These are phyloP conservation scores for Brassica rapa DNA, from an alignment of 345 rosid species.

Conservation along the genomic window DNA sequence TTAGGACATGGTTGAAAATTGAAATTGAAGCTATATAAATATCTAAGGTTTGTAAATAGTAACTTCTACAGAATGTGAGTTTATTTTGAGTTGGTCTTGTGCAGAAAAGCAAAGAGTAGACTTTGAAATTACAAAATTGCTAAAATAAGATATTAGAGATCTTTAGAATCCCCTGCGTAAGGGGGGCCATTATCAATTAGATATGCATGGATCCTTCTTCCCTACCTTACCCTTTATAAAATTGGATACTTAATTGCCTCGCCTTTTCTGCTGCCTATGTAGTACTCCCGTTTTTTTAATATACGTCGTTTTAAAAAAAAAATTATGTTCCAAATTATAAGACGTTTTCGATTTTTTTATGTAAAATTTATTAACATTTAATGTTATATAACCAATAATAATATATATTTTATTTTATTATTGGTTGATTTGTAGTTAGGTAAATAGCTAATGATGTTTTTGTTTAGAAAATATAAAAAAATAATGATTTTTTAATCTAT, in stretches of 20 bases:
- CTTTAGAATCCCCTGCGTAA: slow-evolving; percentile 3
- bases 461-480: too few species aligned
- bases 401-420: too few species aligned
- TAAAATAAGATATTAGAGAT: not conserved
- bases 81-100: not conserved
- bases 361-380: too few species aligned
- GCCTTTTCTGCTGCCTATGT: not conserved
- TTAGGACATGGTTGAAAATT: not conserved
- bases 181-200: slow-evolving; percentile 1
- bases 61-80: not conserved
- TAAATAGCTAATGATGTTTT: too few species aligned
- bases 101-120: slow-evolving; percentile 12
- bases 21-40: not conserved
- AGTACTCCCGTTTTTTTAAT: not conserved
- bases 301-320: too few species aligned
- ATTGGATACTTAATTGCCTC: not conserved
- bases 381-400: too few species aligned
- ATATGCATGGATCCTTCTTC: slow-evolving; percentile 6
- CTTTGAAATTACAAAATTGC: not conserved
- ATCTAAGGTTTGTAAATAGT: not conserved
- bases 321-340: too few species aligned
- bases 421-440: too few species aligned
- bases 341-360: too few species aligned
- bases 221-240: slow-evolving; percentile 10
- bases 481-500: too few species aligned